phyloP scores from a whole-genome alignment of 306 rosid species.

The Vachellia collinsii region DNA sequence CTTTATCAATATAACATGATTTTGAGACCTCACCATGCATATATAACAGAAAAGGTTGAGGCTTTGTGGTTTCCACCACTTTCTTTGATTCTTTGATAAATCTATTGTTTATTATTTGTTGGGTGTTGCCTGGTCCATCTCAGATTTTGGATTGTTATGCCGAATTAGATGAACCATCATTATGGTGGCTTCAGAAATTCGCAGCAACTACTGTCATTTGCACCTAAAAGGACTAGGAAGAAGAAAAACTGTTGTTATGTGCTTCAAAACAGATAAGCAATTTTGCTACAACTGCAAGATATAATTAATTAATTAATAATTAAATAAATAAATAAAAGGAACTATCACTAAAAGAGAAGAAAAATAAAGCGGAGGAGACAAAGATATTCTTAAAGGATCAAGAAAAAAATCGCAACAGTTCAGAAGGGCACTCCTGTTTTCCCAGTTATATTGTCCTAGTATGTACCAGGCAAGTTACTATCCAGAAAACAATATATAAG shows the following conservation, averaged over 20 bases:
- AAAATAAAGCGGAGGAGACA: constrained; percentile 1
- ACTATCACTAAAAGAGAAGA: background rate
- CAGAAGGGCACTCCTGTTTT: background rate
- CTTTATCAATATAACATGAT: constrained; percentile 58
- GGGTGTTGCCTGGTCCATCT: constrained; percentile 66
- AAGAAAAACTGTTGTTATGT: constrained; percentile 14
- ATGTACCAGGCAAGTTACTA: constrained; percentile 9
- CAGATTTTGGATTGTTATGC: constrained; percentile 56
- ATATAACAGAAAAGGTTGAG: constrained; percentile 43
- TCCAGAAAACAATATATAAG: constrained; percentile 39
- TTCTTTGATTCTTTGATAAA: background rate
- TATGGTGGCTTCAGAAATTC: constrained; percentile 40
- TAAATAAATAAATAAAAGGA: background rate
- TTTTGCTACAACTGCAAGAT: background rate
- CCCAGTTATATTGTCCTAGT: constrained; percentile 35
- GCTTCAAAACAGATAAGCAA: constrained; percentile 28
- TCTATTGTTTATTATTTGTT: constrained; percentile 33
- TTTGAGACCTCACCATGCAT: constrained; percentile 70
- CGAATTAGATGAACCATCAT: constrained; percentile 59
- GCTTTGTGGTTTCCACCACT: constrained; percentile 39
- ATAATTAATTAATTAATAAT: background rate
- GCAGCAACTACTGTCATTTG: constrained; percentile 47
- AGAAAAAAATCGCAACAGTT: background rate
- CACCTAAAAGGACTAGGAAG: constrained; percentile 45
- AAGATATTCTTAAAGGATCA: background rate